A percentile compares a stretch with the other conserved stretches of the same genome.
Evolutionary conservation across 495 filamentous ascomycete species (phyloP).

Genomic region (Clavariopsis aquatica): DNA sequence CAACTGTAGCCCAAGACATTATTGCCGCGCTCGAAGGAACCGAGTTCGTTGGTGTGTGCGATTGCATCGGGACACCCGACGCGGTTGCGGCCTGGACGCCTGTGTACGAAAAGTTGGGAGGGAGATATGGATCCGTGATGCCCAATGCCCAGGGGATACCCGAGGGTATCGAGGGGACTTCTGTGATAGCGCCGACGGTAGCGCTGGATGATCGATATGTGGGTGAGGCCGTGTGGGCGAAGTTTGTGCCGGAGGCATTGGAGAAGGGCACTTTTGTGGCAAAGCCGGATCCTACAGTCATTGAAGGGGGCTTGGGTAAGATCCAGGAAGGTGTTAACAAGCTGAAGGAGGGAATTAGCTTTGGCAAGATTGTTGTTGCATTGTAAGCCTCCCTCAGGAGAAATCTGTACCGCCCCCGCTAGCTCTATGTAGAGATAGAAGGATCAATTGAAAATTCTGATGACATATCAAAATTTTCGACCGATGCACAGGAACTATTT

Average conservation of each 20-base stretch:
- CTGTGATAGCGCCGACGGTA: constrained; percentile 38
- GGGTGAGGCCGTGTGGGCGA: constrained; percentile 36
- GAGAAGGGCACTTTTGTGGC: constrained; percentile 30
- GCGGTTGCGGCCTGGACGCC: constrained; percentile 26
- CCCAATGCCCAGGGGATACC: constrained; percentile 29
- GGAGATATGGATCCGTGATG: constrained; percentile 32
- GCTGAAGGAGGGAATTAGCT: constrained; percentile 43
- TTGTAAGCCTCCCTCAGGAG: constrained; percentile 10
- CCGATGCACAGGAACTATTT: too few relatives aligned
- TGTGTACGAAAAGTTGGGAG: constrained; percentile 42
- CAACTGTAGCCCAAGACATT: constrained; percentile 45
- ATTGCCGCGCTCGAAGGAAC: constrained; percentile 42
- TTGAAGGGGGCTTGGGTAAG: constrained; percentile 39
- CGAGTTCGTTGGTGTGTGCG: constrained; percentile 40
- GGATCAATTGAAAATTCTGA: too few relatives aligned
- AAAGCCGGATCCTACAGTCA: constrained; percentile 35
- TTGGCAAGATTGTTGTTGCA: constrained; percentile 43
- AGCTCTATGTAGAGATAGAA: too few relatives aligned
- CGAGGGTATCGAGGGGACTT: constrained; percentile 35
- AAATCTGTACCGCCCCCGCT: too few relatives aligned
- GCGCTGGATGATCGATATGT: constrained; percentile 29
- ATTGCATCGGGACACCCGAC: constrained; percentile 39
- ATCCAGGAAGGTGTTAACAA: constrained; percentile 43
- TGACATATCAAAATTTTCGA: too few relatives aligned
- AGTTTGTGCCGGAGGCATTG: constrained; percentile 38